Conservation (phyloP, 2,329 filamentous ascomycete species). For the Pseudocercospora fijiensis region DNA sequence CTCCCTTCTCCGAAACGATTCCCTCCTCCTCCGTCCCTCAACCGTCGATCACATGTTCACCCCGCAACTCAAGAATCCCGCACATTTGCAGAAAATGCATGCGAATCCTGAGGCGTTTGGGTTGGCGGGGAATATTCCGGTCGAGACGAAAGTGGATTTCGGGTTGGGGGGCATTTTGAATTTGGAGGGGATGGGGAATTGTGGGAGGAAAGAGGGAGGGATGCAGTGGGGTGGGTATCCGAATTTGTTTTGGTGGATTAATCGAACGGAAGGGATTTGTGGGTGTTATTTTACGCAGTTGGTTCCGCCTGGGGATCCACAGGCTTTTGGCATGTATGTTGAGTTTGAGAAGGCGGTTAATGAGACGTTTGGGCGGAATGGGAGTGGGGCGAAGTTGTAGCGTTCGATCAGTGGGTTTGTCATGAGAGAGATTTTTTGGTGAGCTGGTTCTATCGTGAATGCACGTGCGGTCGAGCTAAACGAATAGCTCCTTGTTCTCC, state of each 20-base stretch:
- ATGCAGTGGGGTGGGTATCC: conserved; percentile 48
- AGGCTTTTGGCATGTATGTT: conserved; percentile 37
- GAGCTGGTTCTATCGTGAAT: not conserved
- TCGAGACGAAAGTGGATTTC: conserved; percentile 36
- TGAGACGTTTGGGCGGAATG: conserved; percentile 11
- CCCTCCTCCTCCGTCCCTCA: conserved; percentile 45
- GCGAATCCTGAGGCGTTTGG: conserved; percentile 27
- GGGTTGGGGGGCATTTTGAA: conserved; percentile 47
- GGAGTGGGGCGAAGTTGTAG: not conserved
- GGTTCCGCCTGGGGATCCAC: conserved; percentile 43
- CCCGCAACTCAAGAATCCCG: conserved; percentile 43
- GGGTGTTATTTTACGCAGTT: conserved; percentile 44
- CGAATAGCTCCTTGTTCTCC: conserved; percentile 31
- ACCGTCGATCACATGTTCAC: conserved; percentile 50
- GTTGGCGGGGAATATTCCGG: conserved; percentile 38
- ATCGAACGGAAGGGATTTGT: conserved; percentile 41
- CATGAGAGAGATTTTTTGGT: too few species aligned
- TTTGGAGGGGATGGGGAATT: conserved; percentile 37
- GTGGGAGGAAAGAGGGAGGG: conserved; percentile 40
- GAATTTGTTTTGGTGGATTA: conserved; percentile 49
- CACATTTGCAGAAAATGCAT: conserved; percentile 22
- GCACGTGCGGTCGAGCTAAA: not conserved
- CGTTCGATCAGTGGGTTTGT: too few species aligned
- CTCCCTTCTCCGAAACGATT: conserved; percentile 52
- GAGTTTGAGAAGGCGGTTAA: conserved; percentile 46